phyloP scores from a whole-genome alignment of 208 protist species.

The Porcisia hertigi region DNA sequence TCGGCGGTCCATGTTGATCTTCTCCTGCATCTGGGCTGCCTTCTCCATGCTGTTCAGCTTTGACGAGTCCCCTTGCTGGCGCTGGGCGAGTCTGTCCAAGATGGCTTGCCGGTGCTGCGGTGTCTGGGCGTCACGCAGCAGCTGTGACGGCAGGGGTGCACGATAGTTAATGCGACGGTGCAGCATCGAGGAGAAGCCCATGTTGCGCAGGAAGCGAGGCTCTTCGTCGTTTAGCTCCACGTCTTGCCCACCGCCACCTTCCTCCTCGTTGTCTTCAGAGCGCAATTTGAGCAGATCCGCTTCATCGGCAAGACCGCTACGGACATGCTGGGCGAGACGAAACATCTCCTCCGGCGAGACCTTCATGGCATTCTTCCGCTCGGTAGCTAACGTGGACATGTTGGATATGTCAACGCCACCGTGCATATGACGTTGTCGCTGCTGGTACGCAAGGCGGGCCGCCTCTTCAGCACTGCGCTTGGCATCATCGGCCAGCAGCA shows the following conservation, averaged over 20 bases:
- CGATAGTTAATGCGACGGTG: slow-evolving; percentile 82
- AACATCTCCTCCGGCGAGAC: slow-evolving; percentile 88
- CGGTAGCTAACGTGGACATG: slow-evolving; percentile 41
- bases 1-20: slow-evolving; percentile 82
- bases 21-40: slow-evolving; percentile 69
- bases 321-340: slow-evolving; percentile 83
- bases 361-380: slow-evolving; percentile 73
- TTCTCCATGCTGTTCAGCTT: slow-evolving; percentile 82
- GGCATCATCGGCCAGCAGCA: slow-evolving; percentile 61
- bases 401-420: slow-evolving; percentile 32
- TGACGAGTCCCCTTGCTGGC: slow-evolving; percentile 47
- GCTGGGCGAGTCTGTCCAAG: slow-evolving; percentile 60
- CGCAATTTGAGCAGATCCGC: slow-evolving; percentile 69
- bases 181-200: slow-evolving; percentile 58
- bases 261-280: slow-evolving; percentile 69
- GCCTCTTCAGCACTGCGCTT: slow-evolving; percentile 53
- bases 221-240: slow-evolving; percentile 90
- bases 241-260: slow-evolving; percentile 33
- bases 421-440: slow-evolving; percentile 33
- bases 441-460: slow-evolving; percentile 39
- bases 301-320: slow-evolving; percentile 82
- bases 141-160: slow-evolving; percentile 74
- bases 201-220: slow-evolving; percentile 68
- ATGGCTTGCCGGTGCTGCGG: slow-evolving; percentile 82
- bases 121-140: slow-evolving; percentile 74